Evolutionary conservation across 1,139 yeast genomes (phyloP).

Genomic region (Debaryomycetaceae sp.): DNA sequence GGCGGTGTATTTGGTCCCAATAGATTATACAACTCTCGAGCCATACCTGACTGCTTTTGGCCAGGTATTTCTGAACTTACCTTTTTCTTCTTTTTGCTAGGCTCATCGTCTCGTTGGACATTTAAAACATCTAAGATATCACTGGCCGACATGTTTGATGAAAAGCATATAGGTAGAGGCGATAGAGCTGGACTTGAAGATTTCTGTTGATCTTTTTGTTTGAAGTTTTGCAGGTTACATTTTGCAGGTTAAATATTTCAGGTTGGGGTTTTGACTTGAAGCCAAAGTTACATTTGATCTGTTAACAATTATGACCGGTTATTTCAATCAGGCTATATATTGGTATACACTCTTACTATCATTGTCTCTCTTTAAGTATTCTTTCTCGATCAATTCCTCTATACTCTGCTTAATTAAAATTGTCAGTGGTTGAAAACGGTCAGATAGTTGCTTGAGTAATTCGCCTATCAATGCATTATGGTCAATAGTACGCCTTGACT

Average conservation of each 20-base stretch:
- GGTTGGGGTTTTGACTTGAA: not conserved
- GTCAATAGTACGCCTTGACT: slow-evolving; percentile 57
- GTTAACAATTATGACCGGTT: too few species aligned
- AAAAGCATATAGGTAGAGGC: too few species aligned
- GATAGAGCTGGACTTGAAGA: too few species aligned
- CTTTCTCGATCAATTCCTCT: slow-evolving; percentile 79
- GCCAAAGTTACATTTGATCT: too few species aligned
- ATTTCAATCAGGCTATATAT: slow-evolving; percentile 52
- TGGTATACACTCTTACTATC: slow-evolving; percentile 61
- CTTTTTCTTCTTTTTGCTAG: slow-evolving; percentile 40
- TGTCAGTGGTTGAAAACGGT: slow-evolving; percentile 69
- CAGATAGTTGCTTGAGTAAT: slow-evolving; percentile 57
- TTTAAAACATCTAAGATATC: slow-evolving; percentile 80
- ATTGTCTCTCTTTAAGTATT: slow-evolving; percentile 73
- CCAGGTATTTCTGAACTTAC: slow-evolving; percentile 18
- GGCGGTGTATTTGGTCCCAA: slow-evolving; percentile 95
- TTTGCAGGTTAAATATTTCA: not conserved
- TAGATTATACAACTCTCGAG: slow-evolving; percentile 81
- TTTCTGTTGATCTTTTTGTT: too few species aligned
- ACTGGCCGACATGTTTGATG: slow-evolving; percentile 39
- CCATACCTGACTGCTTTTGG: slow-evolving; percentile 71
- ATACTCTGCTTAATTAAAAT: slow-evolving; percentile 69
- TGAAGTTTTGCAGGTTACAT: too few species aligned
- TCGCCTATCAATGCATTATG: slow-evolving; percentile 69
- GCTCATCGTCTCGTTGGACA: slow-evolving; percentile 47